phyloP scores from a whole-genome alignment of 208 protist species.

The Phytomonas sp. region DNA sequence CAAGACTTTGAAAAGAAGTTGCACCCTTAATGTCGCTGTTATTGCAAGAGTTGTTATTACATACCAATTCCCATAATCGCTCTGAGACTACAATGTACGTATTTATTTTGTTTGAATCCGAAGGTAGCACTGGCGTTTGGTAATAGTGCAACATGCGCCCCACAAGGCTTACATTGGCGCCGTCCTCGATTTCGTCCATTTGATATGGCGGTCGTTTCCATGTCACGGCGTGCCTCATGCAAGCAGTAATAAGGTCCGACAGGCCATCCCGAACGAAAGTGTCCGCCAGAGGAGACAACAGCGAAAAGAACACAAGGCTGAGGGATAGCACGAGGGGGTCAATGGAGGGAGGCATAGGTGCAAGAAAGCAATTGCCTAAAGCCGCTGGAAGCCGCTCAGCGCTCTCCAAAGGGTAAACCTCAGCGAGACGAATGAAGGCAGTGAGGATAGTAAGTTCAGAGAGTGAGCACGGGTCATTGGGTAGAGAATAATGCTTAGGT shows the following conservation, averaged over 20 bases:
- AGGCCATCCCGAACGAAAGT: neutral
- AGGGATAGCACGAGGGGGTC: slow-evolving; percentile 21
- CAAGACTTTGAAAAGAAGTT: neutral
- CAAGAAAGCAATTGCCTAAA: slow-evolving; percentile 17
- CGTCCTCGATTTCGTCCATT: neutral
- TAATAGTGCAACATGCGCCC: neutral
- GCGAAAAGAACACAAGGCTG: slow-evolving; percentile 18
- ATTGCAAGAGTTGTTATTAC: neutral
- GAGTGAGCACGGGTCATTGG: slow-evolving; percentile 13
- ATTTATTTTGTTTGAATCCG: neutral
- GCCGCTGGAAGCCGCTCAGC: slow-evolving; percentile 11
- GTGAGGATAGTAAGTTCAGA: slow-evolving; percentile 8
- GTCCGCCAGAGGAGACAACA: neutral
- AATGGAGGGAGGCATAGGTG: slow-evolving; percentile 13
- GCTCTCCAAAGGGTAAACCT: slow-evolving; percentile 15
- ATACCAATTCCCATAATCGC: neutral
- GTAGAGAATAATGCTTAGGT: slow-evolving; percentile 22
- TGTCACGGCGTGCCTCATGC: neutral
- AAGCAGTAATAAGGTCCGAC: neutral
- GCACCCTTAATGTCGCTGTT: neutral
- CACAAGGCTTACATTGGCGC: neutral
- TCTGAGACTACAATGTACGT: neutral
- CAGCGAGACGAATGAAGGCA: slow-evolving; percentile 14
- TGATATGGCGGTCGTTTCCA: neutral
- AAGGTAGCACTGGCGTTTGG: neutral